phyloP scores from a whole-genome alignment of 176 grass and related monocot species.

The Hsuehochloa calcarea region DNA sequence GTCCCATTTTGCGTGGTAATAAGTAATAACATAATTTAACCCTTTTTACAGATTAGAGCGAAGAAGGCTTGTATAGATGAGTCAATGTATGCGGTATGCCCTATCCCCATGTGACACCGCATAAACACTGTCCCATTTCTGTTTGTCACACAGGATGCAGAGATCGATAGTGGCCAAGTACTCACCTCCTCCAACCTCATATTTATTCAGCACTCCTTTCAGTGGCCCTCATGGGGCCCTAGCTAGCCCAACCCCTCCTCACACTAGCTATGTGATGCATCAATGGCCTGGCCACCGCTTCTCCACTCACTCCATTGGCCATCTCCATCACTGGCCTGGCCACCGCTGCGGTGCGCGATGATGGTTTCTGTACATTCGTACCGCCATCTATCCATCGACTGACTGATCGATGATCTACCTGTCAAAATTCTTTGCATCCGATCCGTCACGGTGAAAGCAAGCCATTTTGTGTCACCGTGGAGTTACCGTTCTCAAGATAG shows the following conservation, averaged over 20 bases:
- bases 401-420: background rate
- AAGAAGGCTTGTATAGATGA: background rate
- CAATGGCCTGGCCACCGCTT: conserved; percentile 14
- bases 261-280: conserved; percentile 39
- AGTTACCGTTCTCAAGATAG: conserved; percentile 8
- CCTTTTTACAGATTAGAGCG: background rate
- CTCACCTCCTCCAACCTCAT: conserved; percentile 7
- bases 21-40: background rate
- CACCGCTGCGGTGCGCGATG: background rate
- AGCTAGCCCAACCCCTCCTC: conserved; percentile 1
- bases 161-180: conserved; percentile 23
- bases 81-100: background rate
- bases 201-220: conserved; percentile 32
- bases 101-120: conserved; percentile 28
- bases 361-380: background rate
- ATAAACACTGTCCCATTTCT: conserved; percentile 25
- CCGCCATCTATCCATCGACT: background rate
- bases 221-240: conserved; percentile 40
- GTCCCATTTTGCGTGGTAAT: background rate
- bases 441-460: background rate
- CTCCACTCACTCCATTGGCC: conserved; percentile 11
- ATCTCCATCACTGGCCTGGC: conserved; percentile 3
- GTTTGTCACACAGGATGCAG: conserved; percentile 21
- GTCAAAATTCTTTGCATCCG: background rate
- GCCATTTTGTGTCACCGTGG: background rate